These are phyloP conservation scores for Talaromyces stipitatus DNA, from an alignment of 495 filamentous ascomycete genomes.

Conservation along the genomic window DNA sequence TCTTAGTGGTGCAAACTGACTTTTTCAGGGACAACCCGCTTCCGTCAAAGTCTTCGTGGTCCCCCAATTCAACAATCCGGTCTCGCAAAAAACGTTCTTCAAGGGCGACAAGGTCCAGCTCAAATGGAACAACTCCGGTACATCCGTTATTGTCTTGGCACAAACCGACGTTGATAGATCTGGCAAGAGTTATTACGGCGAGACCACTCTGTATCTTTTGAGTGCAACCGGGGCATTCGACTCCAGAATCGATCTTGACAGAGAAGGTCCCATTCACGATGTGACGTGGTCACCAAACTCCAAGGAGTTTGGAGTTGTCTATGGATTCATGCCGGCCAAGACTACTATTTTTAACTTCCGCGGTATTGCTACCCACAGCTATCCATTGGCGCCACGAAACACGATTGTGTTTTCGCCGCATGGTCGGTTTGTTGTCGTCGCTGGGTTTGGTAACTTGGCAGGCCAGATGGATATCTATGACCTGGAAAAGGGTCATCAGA, in stretches of 20 bases:
- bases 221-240: constrained; percentile 89
- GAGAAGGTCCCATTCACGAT: constrained; percentile 96
- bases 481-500: constrained; percentile 80
- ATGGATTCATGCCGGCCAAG: constrained; percentile 97
- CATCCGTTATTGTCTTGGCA: constrained; percentile 85
- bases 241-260: constrained; percentile 85
- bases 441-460: constrained; percentile 93
- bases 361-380: constrained; percentile 70
- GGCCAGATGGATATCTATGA: constrained; percentile 98
- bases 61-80: constrained; percentile 67
- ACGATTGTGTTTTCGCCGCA: constrained; percentile 93
- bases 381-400: constrained; percentile 82
- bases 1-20: background rate
- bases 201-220: constrained; percentile 93
- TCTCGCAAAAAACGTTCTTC: constrained; percentile 98
- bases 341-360: constrained; percentile 91
- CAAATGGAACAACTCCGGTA: constrained; percentile 92
- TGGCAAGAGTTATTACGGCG: constrained; percentile 97
- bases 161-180: constrained; percentile 98
- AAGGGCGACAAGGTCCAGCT: constrained; percentile 98
- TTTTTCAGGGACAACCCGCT: constrained; percentile 71
- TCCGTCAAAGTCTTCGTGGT: constrained; percentile 91
- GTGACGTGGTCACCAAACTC: constrained; percentile 97
- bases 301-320: constrained; percentile 93
- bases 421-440: constrained; percentile 85